Percentiles rank a stretch among this genome's conserved stretches.
Evolutionary conservation across 2,329 filamentous ascomycete genomes (phyloP).

Genomic region (Alternaria sp.): DNA sequence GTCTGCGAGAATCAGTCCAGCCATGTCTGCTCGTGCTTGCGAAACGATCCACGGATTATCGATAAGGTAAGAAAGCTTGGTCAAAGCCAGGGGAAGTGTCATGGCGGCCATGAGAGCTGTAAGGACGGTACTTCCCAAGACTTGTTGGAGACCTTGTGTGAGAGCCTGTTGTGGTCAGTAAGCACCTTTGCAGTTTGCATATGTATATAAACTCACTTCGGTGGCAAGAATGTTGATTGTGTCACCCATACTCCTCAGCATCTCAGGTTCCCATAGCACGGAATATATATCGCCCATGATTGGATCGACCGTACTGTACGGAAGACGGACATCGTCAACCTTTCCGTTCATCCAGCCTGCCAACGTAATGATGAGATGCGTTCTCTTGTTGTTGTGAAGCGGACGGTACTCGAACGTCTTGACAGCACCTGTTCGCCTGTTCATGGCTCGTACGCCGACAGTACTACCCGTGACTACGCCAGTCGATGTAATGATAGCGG

Average conservation of each 20-base stretch:
- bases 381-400: constrained; percentile 95
- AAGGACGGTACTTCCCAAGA: constrained; percentile 87
- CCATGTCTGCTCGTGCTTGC: constrained; percentile 83
- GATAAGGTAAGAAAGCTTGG: constrained; percentile 93
- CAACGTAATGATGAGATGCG: constrained; percentile 93
- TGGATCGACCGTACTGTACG: constrained; percentile 94
- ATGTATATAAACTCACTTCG: constrained; percentile 66
- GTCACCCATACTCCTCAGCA: constrained; percentile 96
- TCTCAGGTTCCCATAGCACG: constrained; percentile 95
- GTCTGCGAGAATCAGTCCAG: constrained; percentile 91
- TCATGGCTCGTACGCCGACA: constrained; percentile 85
- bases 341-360: constrained; percentile 99
- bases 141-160: constrained; percentile 94
- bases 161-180: constrained; percentile 70
- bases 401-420: constrained; percentile 97
- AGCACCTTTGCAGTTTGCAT: constrained; percentile 26
- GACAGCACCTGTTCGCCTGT: constrained; percentile 86
- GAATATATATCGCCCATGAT: constrained; percentile 99
- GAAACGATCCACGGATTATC: constrained; percentile 99
- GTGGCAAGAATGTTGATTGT: constrained; percentile 98
- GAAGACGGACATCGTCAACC: constrained; percentile 92
- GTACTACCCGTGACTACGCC: constrained; percentile 85
- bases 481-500: constrained; percentile 89
- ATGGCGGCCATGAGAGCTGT: constrained; percentile 90
- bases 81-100: constrained; percentile 88